Evolutionary conservation across 345 rosid genomes (phyloP).

Genomic region (Syzygium aromaticum): DNA sequence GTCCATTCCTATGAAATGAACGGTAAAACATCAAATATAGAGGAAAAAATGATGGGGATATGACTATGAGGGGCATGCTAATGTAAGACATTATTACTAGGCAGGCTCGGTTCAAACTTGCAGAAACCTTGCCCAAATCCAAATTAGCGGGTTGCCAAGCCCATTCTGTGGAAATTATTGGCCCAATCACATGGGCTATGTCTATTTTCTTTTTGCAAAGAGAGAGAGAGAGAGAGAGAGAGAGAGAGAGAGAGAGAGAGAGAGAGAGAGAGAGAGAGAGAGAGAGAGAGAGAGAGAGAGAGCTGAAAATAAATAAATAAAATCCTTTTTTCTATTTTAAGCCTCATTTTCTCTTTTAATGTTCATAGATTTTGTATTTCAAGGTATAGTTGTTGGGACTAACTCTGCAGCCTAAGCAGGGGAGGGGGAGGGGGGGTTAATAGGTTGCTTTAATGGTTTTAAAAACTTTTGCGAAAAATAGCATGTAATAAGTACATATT

Average conservation of each 20-base stretch:
- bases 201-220: not conserved
- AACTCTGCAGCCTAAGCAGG: too few relatives aligned
- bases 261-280: too few relatives aligned
- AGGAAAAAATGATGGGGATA: not conserved
- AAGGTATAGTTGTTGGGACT: not conserved
- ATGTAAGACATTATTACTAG: not conserved
- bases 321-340: not conserved
- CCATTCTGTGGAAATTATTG: not conserved
- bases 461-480: too few relatives aligned
- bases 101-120: too few relatives aligned
- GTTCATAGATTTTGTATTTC: not conserved
- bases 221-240: too few relatives aligned
- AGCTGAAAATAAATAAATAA: not conserved
- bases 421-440: too few relatives aligned
- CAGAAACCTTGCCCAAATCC: not conserved
- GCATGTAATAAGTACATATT: too few relatives aligned
- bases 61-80: not conserved
- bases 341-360: not conserved
- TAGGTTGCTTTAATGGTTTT: too few relatives aligned
- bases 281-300: too few relatives aligned
- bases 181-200: not conserved
- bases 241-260: too few relatives aligned
- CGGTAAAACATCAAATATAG: not conserved
- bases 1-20: not conserved
- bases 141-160: not conserved